Base-by-base conservation (phyloP, 1,284 basidiomycete genomes). In the Fomitopsis palustris region DNA sequence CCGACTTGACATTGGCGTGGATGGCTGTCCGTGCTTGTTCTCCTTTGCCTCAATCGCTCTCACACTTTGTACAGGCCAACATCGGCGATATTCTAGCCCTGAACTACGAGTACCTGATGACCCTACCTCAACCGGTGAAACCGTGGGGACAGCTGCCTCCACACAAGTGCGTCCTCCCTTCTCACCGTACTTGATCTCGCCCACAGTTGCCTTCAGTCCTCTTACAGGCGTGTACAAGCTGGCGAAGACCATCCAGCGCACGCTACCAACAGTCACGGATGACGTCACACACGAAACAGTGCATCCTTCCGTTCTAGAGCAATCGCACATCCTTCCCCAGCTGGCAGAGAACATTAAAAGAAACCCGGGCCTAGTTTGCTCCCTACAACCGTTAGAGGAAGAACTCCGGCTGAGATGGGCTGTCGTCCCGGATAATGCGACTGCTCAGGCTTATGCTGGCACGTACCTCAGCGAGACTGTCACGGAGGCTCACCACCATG, bases 1-100 rank as follows among this genome's bases (percentile, higher is more conserved):
- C 87, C 0, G 86, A 89, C 65, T 54, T 89, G 37, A 78, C 85
- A 5, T 72, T 90, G 45, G 75, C 76, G 39, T 90, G 88, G 87
- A 87, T 90, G 84, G 78, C 78, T 53, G 85, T 86, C 64, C 42
- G 81, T 68, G 25, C 45, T 27, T 1, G 31, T 52, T 14, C 39
- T 39, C 14, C 9, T n/a, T 41, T 70, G 58, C 38, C 27, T 51
- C 47, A 38, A 21, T 27, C 60, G 35, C 62, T 45, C 38, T 57
- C 47, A 19, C 3, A 52, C 31, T 52, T 7, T 29, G n/a, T 52
- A 21, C 57, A 86, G 85, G 79, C 84, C 5, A 81, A 87, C 58
- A 70, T 89, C 43, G 75, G 73, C 37, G 76, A 81, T 55, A 78
- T 83, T 2, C 69, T 90, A 38, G 81, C 81, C 5, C 67, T 88